Evolutionary conservation across 192 early-diverging fungal genomes (phyloP), one percentile per base, ranked within the genome.

Genomic region (Coemansia sp.): DNA sequence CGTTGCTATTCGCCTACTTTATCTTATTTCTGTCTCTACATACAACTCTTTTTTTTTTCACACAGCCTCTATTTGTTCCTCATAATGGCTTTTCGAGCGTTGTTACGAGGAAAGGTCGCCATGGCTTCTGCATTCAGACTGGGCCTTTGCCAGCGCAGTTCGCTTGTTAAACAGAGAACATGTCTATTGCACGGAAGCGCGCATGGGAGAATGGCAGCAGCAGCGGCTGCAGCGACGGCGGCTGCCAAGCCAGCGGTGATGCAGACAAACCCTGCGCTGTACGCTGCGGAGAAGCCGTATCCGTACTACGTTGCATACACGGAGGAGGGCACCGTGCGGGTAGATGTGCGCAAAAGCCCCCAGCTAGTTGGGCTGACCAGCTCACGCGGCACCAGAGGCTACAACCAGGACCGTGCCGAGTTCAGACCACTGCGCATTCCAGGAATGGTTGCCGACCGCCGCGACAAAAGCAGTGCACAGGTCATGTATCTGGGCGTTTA

Each of bases 321-420:
- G 0, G 77, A 71, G 20, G 77, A 74, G 20, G 77, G 77, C 60
- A 80, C 77, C 5, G 77, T 80, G 60, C 71, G 77, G 2, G 77
- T 80, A 3, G 77, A 80, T 48, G 72, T 80, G 56, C 77, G 77
- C 61, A 80, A 80, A 62, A 80, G 77, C 68, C 77, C 77, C 11
- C 72, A 74, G 72, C 72, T 80, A 0, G 54, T 80, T 14, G 77
- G 77, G 4, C 61, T 71, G 65, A 61, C 71, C 38, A 80, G 72
- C 62, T 71, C 64, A 29, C 77, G 77, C 29, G 77, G 77, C 52
- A 80, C 72, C 2, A 68, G 77, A 12, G 72, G 61, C 20, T 71
- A 71, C 68, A 80, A 80, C 77, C 77, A 80, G 68, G 77, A 80
- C 64, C 71, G 77, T 30, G 71, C 72, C 4, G 77, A 80, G 50